Base-by-base conservation (phyloP, 257 asterid species). In the Solanum etuberosum region DNA sequence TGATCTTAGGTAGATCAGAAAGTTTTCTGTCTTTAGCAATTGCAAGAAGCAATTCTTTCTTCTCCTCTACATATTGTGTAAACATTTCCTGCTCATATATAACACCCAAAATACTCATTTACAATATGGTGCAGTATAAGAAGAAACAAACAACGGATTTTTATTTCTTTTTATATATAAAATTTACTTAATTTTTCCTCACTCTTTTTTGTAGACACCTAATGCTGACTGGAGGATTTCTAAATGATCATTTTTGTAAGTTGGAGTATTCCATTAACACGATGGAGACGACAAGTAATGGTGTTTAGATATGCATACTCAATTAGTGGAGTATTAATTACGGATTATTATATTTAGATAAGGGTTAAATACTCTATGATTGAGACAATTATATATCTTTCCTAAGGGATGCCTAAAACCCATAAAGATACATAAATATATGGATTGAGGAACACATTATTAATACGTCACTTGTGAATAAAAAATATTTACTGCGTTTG, bases 1-100 rank as follows among this genome's bases (percentile, higher is more conserved):
- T 86, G 88, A 95, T 93, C 82, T 84, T 93, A 89, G 98, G 95
- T 57, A 95, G 92, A 48, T 92, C 93, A 20, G 95, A 88, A 40
- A 94, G 89, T 65, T 83, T 94, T 80, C 94, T 90, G 86, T 89
- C 92, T 80, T 65, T 89, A 0, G 91, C 78, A 23, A 95, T 88
- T 76, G 95, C 92, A 5, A 91, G 92, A 86, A 95, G 91, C 86
- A 95, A 46, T 85, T 93, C 97, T 87, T 88, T 92, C 91, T 91
- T 94, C 91, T 95, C 97, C 86, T 94, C 93, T 10, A 92, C 89
- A 85, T 89, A 84, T 15, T 91, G 80, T 31, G 57, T 5, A 73
- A 94, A 92, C 97, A 94, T 94, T 89, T 91, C 95, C 98, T 95
- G 91, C 87, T 21, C 51, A 81, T 29, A 72, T 2, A 34, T 9